phyloP scores from a whole-genome alignment of 257 asterid genomes.

The Coffea canephora region DNA sequence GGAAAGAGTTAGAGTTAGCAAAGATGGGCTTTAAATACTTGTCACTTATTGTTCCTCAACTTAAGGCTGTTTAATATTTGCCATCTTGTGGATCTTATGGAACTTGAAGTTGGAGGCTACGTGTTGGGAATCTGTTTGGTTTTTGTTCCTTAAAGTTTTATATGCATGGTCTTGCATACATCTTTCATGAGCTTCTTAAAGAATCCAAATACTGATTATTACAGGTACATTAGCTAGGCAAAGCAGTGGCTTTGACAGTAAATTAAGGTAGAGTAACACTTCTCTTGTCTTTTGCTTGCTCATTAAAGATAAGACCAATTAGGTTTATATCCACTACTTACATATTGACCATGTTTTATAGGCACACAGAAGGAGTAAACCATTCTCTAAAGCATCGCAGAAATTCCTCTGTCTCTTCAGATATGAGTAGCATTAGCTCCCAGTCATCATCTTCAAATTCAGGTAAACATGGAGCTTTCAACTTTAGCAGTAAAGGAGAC shows the following conservation, averaged over 20 bases:
- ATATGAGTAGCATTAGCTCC: conserved; percentile 71
- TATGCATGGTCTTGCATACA: not conserved
- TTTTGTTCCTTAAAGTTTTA: not conserved
- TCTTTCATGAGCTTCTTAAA: not conserved
- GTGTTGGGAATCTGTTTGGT: not conserved
- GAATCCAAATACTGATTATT: not conserved
- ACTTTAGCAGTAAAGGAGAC: not conserved
- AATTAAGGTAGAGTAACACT: conserved; percentile 46
- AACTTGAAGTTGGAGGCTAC: conserved; percentile 1
- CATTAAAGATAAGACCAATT: not conserved
- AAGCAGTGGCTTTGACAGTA: conserved; percentile 48
- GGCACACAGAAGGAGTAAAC: conserved; percentile 56
- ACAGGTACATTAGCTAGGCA: conserved; percentile 55
- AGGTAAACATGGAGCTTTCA: conserved; percentile 39
- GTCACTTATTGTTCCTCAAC: not conserved
- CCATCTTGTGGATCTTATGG: not conserved
- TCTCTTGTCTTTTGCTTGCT: not conserved
- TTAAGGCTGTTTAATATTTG: not conserved
- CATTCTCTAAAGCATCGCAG: conserved; percentile 59
- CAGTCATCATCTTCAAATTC: conserved; percentile 53
- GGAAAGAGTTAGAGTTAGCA: not conserved
- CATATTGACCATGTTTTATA: conserved; percentile 21
- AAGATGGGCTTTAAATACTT: not conserved
- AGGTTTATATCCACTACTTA: conserved; percentile 18
- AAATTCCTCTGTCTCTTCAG: conserved; percentile 78